Conservation (phyloP, 805 yeast species). For the Saccharomycopsis guyanensis region DNA sequence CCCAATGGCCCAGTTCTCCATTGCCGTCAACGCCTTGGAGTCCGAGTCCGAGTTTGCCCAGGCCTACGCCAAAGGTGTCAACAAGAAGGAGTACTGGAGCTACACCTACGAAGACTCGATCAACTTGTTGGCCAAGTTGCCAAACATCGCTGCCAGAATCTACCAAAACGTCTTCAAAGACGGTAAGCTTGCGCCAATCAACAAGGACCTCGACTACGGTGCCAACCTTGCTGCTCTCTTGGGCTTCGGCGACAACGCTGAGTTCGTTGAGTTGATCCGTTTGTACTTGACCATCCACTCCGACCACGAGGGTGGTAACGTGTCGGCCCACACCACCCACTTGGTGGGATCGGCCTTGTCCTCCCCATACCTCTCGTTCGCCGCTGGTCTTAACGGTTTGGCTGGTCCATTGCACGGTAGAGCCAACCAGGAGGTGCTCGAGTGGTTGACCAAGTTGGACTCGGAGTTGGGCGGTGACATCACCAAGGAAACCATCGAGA, state of each 20-base stretch:
- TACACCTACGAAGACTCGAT: slow-evolving; percentile 75
- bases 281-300: slow-evolving; percentile 75
- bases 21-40: slow-evolving; percentile 76
- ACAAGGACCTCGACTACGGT: slow-evolving; percentile 56
- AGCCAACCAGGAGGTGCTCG: slow-evolving; percentile 82
- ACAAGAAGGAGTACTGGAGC: slow-evolving; percentile 79
- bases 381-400: slow-evolving; percentile 79
- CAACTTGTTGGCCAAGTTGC: slow-evolving; percentile 74
- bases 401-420: slow-evolving; percentile 88
- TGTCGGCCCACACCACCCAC: slow-evolving; percentile 81
- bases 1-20: slow-evolving; percentile 87
- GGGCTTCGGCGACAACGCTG: slow-evolving; percentile 53
- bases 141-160: slow-evolving; percentile 73
- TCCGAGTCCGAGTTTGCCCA: slow-evolving; percentile 76
- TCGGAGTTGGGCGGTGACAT: slow-evolving; percentile 53
- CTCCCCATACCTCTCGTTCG: slow-evolving; percentile 67
- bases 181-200: slow-evolving; percentile 51
- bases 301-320: slow-evolving; percentile 89
- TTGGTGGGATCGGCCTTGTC: slow-evolving; percentile 78
- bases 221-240: slow-evolving; percentile 52
- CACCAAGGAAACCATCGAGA: slow-evolving; percentile 61
- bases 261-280: slow-evolving; percentile 74
- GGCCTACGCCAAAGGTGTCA: slow-evolving; percentile 78
- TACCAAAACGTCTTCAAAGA: slow-evolving; percentile 81
- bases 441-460: slow-evolving; percentile 67